Evolutionary conservation across 23 red algal species (phyloP), one percentile per base, ranked within the genome.

Genomic region (Gracilaria caudata): DNA sequence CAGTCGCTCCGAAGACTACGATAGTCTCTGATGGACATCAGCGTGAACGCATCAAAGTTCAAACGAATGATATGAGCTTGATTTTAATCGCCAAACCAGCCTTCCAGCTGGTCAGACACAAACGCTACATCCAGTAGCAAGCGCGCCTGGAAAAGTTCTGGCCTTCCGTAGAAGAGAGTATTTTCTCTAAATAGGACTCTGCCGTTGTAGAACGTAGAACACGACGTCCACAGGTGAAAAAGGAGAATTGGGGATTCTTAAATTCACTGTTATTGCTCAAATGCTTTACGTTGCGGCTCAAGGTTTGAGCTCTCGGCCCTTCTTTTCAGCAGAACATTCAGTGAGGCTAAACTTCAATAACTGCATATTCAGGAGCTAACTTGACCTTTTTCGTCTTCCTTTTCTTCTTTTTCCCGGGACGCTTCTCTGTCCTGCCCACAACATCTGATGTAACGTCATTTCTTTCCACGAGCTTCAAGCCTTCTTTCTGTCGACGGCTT

Each of bases 1-100:
- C 1, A 75, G 70, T 47, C 70, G 70, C 37, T n/a, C 70, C 21
- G 38, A 75, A n/a, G 70, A 75, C 20, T 75, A 75, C 26, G 70
- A 75, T 29, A 75, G 39, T 49, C 38, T 75, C 21, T 75, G 32
- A 75, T 17, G 32, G 61, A 66, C 0, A 60, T 2, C 7, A 29
- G 57, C 21, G 9, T 29, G 57, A 8, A 11, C 21, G 13, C 7
- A 49, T 49, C 13, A 49, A 13, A 9, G 13, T 49, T 49, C 45
- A 49, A 49, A n/a, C n/a, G n/a, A n/a, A n/a, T n/a, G n/a, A n/a
- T n/a, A n/a, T n/a, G n/a, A n/a, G n/a, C n/a, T n/a, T n/a, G n/a
- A n/a, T n/a, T n/a, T n/a, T n/a, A n/a, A n/a, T n/a, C n/a, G n/a
- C n/a, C n/a, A n/a, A n/a, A n/a, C n/a, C n/a, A n/a, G n/a, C n/a